phyloP scores from a whole-genome alignment of 176 grass and related monocot genomes.

The Musa troglodytarum region DNA sequence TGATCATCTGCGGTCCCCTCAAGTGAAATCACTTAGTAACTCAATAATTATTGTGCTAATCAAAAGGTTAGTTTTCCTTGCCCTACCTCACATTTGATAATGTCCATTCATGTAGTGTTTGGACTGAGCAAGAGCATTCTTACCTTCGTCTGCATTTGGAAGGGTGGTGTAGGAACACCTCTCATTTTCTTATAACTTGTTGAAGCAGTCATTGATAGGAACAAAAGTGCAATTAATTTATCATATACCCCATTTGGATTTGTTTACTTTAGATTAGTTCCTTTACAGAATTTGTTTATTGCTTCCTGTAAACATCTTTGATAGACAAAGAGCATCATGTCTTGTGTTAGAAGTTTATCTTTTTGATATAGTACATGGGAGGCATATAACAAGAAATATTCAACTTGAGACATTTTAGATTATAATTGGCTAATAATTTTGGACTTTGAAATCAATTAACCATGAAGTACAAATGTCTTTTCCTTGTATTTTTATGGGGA shows the following conservation, averaged over 20 bases:
- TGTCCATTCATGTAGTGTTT: not conserved
- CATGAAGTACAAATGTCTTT: not conserved
- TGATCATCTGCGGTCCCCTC: conserved; percentile 76
- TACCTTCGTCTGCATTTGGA: not conserved
- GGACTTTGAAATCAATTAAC: not conserved
- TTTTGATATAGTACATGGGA: not conserved
- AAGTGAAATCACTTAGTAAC: conserved; percentile 78
- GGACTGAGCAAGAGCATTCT: not conserved
- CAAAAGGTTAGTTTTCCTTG: conserved; percentile 41
- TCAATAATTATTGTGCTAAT: conserved; percentile 83
- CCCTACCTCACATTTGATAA: not conserved
- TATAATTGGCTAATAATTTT: not conserved
- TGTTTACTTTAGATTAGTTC: not conserved
- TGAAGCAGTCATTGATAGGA: not conserved
- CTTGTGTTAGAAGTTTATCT: not conserved
- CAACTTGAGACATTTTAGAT: too few relatives aligned
- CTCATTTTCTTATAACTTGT: not conserved
- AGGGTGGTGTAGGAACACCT: not conserved
- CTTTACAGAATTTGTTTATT: not conserved
- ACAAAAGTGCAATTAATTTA: not conserved
- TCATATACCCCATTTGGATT: not conserved
- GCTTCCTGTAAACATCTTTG: not conserved
- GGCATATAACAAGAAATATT: too few relatives aligned
- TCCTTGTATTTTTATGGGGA: too few relatives aligned
- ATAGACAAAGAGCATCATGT: not conserved